phyloP scores from a whole-genome alignment of 192 early-diverging fungal species.

The Phycomyces nitens region DNA sequence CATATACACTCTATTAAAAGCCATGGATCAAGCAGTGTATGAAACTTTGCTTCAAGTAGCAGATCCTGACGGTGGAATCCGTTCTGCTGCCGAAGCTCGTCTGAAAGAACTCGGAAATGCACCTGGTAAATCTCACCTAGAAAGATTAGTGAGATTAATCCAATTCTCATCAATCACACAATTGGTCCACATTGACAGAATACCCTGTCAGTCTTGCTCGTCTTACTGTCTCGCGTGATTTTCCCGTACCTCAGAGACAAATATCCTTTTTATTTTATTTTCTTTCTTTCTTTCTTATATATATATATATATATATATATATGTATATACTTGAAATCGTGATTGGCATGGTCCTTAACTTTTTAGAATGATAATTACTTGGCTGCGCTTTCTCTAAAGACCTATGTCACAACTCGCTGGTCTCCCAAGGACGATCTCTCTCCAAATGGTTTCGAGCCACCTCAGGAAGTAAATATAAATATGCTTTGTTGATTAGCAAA shows the following conservation, averaged over 20 bases:
- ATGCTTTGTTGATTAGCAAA: not conserved
- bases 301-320: not conserved
- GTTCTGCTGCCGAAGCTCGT: slow-evolving; percentile 62
- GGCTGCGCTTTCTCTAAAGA: slow-evolving; percentile 70
- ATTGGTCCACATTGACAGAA: no score
- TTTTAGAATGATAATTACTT: slow-evolving; percentile 35
- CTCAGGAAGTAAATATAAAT: slow-evolving; percentile 47
- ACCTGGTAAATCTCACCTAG: slow-evolving; percentile 46
- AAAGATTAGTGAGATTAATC: not conserved
- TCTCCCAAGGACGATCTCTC: slow-evolving; percentile 47
- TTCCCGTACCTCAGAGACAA: slow-evolving; percentile 62
- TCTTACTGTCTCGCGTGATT: slow-evolving; percentile 60
- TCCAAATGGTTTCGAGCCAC: slow-evolving; percentile 55
- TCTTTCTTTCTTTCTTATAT: no score
- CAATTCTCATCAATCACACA: slow-evolving; percentile 1
- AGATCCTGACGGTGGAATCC: slow-evolving; percentile 59
- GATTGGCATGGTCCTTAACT: slow-evolving; percentile 22
- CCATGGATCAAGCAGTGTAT: slow-evolving; percentile 73
- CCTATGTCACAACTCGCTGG: slow-evolving; percentile 77
- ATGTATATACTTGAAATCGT: not conserved
- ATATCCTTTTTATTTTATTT: slow-evolving; percentile 44
- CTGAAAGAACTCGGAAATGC: slow-evolving; percentile 63
- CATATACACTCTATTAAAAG: not conserved
- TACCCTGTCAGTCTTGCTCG: slow-evolving; percentile 68
- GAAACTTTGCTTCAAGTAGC: slow-evolving; percentile 68